Evolutionary conservation across 2,329 filamentous ascomycete species (phyloP).

Genomic region (Tolypocladium paradoxum): DNA sequence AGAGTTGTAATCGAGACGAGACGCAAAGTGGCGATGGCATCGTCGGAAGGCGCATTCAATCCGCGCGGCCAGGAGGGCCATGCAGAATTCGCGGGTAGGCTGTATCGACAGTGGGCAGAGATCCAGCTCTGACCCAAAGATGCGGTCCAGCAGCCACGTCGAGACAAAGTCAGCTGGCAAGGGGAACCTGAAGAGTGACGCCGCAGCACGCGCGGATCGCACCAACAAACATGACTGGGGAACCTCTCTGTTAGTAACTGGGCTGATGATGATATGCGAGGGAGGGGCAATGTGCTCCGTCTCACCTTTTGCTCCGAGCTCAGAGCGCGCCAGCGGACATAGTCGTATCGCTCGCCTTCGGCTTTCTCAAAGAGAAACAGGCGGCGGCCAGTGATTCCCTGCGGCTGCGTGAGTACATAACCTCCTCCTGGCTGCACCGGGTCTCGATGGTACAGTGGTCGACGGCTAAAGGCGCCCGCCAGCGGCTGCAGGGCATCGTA

Average conservation of each 20-base stretch:
- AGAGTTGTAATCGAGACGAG: neutral
- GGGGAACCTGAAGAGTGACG: conserved; percentile 9
- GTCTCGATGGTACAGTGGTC: conserved; percentile 4
- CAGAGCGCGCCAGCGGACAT: conserved; percentile 4
- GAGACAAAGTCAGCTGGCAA: conserved; percentile 6
- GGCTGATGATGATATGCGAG: neutral
- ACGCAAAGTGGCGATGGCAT: neutral
- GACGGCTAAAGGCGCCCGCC: neutral
- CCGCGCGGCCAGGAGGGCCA: conserved; percentile 13
- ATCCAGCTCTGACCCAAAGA: neutral
- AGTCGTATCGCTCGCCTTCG: conserved; percentile 2
- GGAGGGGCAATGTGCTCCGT: neutral
- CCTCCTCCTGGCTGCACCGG: neutral
- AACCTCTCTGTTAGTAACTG: neutral
- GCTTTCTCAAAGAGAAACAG: conserved; percentile 6
- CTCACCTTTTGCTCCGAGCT: conserved; percentile 2
- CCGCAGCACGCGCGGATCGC: conserved; percentile 9
- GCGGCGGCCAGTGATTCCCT: conserved; percentile 1
- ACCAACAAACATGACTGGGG: conserved; percentile 5
- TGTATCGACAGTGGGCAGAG: conserved; percentile 6
- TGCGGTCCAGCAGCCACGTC: conserved; percentile 5
- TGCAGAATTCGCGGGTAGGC: conserved; percentile 18
- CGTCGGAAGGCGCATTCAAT: conserved; percentile 16
- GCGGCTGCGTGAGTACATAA: neutral
- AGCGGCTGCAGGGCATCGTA: conserved; percentile 3